Base-by-base conservation (phyloP, 2,329 filamentous ascomycete species). In the Neurospora sp. region DNA sequence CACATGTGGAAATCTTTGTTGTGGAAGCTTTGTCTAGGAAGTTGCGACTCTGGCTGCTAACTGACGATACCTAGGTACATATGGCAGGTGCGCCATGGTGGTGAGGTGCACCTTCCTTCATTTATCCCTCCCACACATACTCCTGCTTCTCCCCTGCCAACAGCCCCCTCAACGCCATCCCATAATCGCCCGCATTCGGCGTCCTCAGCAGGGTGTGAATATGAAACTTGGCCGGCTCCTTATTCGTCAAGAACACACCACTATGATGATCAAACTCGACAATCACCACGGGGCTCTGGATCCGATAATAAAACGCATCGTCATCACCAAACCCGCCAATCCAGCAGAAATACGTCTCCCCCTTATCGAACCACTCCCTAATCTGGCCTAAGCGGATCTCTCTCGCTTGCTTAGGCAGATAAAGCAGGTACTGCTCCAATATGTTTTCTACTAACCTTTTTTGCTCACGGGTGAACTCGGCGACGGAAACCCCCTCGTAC, bases 221-320 rank as follows among this genome's bases (percentile, higher is more conserved):
- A 74, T 95, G 92, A 74, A 92, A 95, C 78, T 91, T 92, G 39
- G 88, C 88, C 0, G 91, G 91, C 78, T 91, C 86, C 67, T 83
- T 82, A 76, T 94, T 95, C 1, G 84, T 88, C 75, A 95, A 78
- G 74, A 93, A 94, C 0, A 94, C 91, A 0, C 91, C 91, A 0
- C 88, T 91, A 78, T 94, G 91, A 76, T 93, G 90, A 75, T 94
- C 92, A 75, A 95, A 92, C 82, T 95, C 92, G 68, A 90, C 82
- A 1, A 94, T 81, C 0, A 92, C 82, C 0, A 94, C 91, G 0
- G 91, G 91, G 73, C 87, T 92, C 79, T 95, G 91, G 3, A 95
- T 85, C 0, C 92, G 85, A 75, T 89, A 95, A 78, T 94, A 95
- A 75, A 92, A 95, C 0, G 91, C 82, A 77, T 93, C 91, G 0